These are phyloP conservation scores for Acer negundo DNA, from an alignment of 345 rosid genomes.

Conservation along the genomic window DNA sequence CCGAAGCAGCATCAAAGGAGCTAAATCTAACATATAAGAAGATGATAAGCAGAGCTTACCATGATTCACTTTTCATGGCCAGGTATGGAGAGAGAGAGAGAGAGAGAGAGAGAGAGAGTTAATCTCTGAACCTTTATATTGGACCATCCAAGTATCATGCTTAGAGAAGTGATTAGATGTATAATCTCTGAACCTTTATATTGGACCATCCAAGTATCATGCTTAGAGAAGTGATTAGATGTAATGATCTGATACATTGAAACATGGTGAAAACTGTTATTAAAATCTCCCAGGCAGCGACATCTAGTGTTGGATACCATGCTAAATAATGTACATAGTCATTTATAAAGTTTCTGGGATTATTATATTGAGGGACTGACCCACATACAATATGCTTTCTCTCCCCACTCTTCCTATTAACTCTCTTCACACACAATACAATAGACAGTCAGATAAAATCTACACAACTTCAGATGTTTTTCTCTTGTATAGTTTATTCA, in stretches of 20 bases:
- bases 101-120: neutral
- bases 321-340: neutral
- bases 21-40: conserved; percentile 68
- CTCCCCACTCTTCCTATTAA: neutral
- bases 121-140: neutral
- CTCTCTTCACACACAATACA: neutral
- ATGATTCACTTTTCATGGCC: conserved; percentile 95
- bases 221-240: neutral
- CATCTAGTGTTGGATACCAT: neutral
- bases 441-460: neutral
- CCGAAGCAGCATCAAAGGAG: conserved; percentile 67
- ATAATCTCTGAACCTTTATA: neutral
- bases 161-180: neutral
- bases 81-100: conserved; percentile 47
- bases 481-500: neutral
- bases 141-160: neutral
- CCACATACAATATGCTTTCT: neutral
- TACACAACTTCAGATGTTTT: neutral
- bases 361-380: neutral
- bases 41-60: conserved; percentile 98
- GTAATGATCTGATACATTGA: neutral
- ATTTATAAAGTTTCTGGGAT: neutral
- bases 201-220: neutral
- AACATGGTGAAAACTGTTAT: neutral
- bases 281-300: neutral